Evolutionary conservation across 108 stramenopile genomes (phyloP), one percentile per base, ranked within the genome.

Genomic region (Stephanodiscus minutulus): DNA sequence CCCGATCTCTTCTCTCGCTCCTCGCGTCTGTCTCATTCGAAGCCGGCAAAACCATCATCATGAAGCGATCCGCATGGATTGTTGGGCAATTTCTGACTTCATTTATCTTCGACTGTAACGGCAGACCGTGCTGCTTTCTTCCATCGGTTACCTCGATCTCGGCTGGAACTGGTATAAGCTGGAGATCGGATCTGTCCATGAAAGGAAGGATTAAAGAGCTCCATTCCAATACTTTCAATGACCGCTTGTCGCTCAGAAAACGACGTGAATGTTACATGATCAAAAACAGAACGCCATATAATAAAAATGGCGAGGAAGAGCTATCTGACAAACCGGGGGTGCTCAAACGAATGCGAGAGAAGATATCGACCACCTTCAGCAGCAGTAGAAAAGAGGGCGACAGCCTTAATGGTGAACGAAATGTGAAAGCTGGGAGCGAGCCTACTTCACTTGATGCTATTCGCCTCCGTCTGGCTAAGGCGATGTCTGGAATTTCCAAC

Each of bases 401-500:
- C 22, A 57, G 62, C 2, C 54, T 27, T 17, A 28, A 20, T 8
- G 61, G 65, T 64, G 50, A 57, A 37, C 66, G 57, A 39, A 36
- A 61, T 25, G 29, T 43, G 22, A 47, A 61, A 27, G 54, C 29
- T 31, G 54, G 44, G n/a, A 64, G 68, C 72, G 73, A 73, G 64
- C 79, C 79, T 33, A 69, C 56, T 31, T 24, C 67, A 24, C 41
- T 80, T 36, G 79, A 80, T 53, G 67, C 49, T 48, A 7, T 72
- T 1, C 66, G 79, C 21, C 62, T 80, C 25, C 60, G 61, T 44
- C 28, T 80, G 24, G 79, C 79, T 10, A 64, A 57, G 56, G 79
- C 79, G 17, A 80, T 80, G 79, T 60, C 70, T 22, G 67, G 67
- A 15, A 18, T 80, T 27, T 68, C 66, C 25, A 69, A 73, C 46